Conservation (phyloP, 371 early-diverging fungal genomes). For the Mortierella sp. region DNA sequence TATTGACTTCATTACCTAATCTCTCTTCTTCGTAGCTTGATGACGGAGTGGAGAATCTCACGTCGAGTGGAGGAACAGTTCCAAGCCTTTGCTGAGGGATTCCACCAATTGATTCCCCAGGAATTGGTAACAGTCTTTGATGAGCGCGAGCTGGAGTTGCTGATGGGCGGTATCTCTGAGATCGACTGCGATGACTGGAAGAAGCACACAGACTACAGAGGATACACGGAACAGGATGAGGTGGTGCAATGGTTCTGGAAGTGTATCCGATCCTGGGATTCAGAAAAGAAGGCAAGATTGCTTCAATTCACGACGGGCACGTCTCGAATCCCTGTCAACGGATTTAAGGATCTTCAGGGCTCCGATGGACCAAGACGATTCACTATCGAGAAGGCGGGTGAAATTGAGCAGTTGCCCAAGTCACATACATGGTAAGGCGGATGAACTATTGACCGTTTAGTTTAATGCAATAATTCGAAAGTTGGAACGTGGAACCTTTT, state of each 20-base stretch:
- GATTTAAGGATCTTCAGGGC: constrained; percentile 97
- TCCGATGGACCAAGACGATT: constrained; percentile 96
- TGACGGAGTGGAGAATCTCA: constrained; percentile 85
- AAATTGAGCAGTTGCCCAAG: constrained; percentile 87
- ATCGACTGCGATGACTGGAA: constrained; percentile 99
- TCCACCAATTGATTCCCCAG: constrained; percentile 94
- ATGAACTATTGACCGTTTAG: neutral
- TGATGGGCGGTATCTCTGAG: constrained; percentile 97
- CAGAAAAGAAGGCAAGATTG: constrained; percentile 93
- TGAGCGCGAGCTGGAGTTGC: constrained; percentile 96
- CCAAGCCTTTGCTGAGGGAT: constrained; percentile 92
- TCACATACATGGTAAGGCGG: constrained; percentile 87
- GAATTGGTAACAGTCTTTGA: constrained; percentile 95
- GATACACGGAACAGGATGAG: constrained; percentile 95
- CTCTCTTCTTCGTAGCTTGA: constrained; percentile 41
- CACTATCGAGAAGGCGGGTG: constrained; percentile 94
- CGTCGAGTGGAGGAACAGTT: constrained; percentile 94
- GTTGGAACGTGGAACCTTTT: neutral
- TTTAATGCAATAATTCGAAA: neutral
- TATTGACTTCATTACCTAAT: constrained; percentile 41
- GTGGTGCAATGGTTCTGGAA: constrained; percentile 98
- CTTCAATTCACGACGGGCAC: constrained; percentile 98
- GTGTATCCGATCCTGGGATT: constrained; percentile 86
- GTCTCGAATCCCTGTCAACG: constrained; percentile 97
- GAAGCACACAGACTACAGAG: constrained; percentile 97